Evolutionary conservation across 139 green algal species (phyloP), one percentile per base, ranked within the genome.

Genomic region (Micractinium conductrix): DNA sequence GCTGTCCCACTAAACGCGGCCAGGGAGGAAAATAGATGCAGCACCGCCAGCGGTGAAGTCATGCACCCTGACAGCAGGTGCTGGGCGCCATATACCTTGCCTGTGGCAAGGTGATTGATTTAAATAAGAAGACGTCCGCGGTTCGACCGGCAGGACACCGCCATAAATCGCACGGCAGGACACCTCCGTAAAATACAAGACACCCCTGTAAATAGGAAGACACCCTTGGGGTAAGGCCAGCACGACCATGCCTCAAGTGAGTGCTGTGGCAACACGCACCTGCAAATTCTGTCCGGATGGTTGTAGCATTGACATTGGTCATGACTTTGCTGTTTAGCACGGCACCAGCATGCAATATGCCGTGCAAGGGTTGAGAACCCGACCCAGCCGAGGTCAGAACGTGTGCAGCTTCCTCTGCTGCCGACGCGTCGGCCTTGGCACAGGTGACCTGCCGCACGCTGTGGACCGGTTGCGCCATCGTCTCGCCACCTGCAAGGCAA

Each of bases 1-100:
- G 70, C 69, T 10, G 70, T 83, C 5, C 88, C 91, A 28, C 88
- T 73, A 50, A 94, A 89, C 0, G 91, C 79, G 4, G 91, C 86
- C n/a, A 92, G 55, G n/a, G 85, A 91, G 4, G 90, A 93, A 62
- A 94, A 94, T 16, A 92, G 63, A 28, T 91, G 83, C 16, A 89
- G 21, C 3, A 50, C 50, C 1, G 33, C 43, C 62, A 92, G 55
- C 4, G 88, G 30, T 6, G 68, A 28, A 22, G 44, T 4, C 4
- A 16, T 16, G 14, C 44, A 53, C 12, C 24, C 30, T 1, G 4
- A 28, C 45, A 89, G 14, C 69, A 91, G 65, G 33, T 84, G 42
- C 22, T 76, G 28, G 0, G 79, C 88, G 6, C 88, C 88, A 33
- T 43, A 37, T 40, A 89, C 86, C 69, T 92, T 92, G 44, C 88